These are phyloP conservation scores for Acanthamoeba triangularis DNA, from an alignment of 208 protist species.

Conservation along the genomic window DNA sequence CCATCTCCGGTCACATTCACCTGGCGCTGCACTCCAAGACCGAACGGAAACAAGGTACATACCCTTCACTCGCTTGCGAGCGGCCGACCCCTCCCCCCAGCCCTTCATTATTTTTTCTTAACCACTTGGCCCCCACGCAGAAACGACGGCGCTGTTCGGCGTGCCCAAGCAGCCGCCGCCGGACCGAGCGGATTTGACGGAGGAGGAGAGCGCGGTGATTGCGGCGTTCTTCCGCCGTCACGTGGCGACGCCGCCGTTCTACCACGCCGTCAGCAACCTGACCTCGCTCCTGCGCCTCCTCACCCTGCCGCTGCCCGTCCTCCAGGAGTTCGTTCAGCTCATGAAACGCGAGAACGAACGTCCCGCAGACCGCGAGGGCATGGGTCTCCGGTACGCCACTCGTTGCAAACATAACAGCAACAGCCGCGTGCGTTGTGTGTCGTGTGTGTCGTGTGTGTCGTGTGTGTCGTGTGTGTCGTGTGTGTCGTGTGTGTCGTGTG, in stretches of 20 bases:
- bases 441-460: not conserved
- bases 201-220: slow-evolving; percentile 18
- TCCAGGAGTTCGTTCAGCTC: slow-evolving; percentile 56
- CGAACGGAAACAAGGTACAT: slow-evolving; percentile 22
- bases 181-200: not conserved
- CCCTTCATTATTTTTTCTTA: not conserved
- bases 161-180: slow-evolving; percentile 21
- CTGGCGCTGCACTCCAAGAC: slow-evolving; percentile 30
- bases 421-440: not conserved
- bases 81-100: not conserved
- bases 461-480: not conserved
- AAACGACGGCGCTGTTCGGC: slow-evolving; percentile 41
- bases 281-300: slow-evolving; percentile 47
- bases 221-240: not conserved
- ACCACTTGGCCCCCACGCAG: not conserved
- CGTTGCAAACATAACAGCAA: not conserved
- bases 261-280: slow-evolving; percentile 8
- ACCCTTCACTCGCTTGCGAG: not conserved
- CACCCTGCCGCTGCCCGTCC: not conserved
- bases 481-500: not conserved
- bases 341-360: slow-evolving; percentile 54
- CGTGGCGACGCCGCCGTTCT: slow-evolving; percentile 2
- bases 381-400: not conserved
- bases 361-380: not conserved
- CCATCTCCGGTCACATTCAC: slow-evolving; percentile 15